A percentile compares a stretch with the other conserved stretches of the same genome.
These are phyloP conservation scores for Russula compacta DNA, from an alignment of 768 basidiomycete species.

Conservation along the genomic window DNA sequence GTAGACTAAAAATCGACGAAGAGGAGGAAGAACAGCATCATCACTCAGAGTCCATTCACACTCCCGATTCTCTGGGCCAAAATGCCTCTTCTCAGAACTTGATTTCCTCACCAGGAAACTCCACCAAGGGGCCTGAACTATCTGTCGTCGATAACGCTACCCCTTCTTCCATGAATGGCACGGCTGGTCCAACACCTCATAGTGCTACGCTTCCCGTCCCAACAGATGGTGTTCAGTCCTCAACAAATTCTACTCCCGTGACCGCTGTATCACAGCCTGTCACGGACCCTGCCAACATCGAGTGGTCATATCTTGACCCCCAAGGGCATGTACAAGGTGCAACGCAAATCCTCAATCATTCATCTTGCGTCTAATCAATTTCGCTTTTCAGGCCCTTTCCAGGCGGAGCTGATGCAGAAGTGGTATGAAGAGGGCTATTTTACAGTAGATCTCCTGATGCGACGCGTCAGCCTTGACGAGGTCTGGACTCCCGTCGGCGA, in stretches of 20 bases:
- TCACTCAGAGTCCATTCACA: not conserved
- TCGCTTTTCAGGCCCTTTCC: constrained; percentile 65
- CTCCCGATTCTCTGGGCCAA: not conserved
- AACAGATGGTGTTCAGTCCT: not conserved
- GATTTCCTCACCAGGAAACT: not conserved
- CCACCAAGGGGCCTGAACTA: not conserved
- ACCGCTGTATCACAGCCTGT: constrained; percentile 33
- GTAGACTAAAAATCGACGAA: constrained; percentile 46
- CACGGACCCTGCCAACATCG: constrained; percentile 48
- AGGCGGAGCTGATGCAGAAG: constrained; percentile 84
- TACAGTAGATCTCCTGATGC: constrained; percentile 71
- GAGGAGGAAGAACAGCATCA: constrained; percentile 37
- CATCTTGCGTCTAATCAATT: constrained; percentile 4
- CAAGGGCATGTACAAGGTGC: constrained; percentile 86
- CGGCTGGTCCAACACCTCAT: not conserved
- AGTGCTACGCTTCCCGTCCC: not conserved
- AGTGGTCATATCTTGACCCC: constrained; percentile 93
- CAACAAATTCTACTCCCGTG: not conserved
- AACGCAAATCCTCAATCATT: constrained; percentile 2
- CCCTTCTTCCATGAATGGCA: constrained; percentile 1
- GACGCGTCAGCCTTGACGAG: constrained; percentile 59
- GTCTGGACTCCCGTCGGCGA: constrained; percentile 61
- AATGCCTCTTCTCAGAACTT: not conserved
- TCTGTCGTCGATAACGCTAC: not conserved
- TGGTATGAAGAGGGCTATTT: constrained; percentile 94